These are phyloP conservation scores for Colletotrichum eremochloae DNA, from an alignment of 2,329 filamentous ascomycete genomes.

Conservation along the genomic window DNA sequence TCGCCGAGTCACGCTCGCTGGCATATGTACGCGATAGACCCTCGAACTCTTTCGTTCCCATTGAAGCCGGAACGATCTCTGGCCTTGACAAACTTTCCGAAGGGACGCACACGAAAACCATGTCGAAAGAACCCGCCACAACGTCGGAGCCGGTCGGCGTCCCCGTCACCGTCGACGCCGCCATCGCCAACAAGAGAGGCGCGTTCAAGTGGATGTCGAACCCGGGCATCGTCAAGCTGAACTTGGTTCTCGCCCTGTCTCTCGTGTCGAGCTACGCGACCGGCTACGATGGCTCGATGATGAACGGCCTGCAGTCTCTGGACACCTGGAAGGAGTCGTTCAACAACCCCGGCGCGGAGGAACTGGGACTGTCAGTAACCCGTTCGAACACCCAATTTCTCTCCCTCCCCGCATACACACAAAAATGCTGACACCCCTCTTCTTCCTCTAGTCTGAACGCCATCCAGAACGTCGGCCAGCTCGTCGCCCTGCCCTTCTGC, in stretches of 20 bases:
- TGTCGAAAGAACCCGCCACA: constrained; percentile 13
- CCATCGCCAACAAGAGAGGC: constrained; percentile 28
- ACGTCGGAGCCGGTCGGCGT: constrained; percentile 24
- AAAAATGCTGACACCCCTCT: background rate
- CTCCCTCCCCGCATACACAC: no score
- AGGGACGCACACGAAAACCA: background rate
- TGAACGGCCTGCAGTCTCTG: constrained; percentile 57
- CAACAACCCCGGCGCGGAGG: constrained; percentile 46
- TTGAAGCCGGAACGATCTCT: background rate
- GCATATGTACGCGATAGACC: constrained; percentile 8
- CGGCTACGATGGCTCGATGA: constrained; percentile 53
- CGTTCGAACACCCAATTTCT: background rate
- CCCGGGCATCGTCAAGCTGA: constrained; percentile 32
- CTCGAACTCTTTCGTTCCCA: background rate
- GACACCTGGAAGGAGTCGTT: constrained; percentile 54
- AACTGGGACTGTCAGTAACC: constrained; percentile 46
- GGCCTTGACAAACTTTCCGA: background rate
- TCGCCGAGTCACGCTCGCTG: background rate
- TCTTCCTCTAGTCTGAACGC: constrained; percentile 46
- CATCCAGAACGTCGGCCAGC: constrained; percentile 52
- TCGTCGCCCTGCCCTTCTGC: constrained; percentile 51
- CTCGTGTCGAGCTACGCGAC: constrained; percentile 37
- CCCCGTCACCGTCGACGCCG: constrained; percentile 35
- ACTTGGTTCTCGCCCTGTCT: constrained; percentile 26
- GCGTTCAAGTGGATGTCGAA: constrained; percentile 29